A percentile compares a stretch with the other conserved stretches of the same genome.
Evolutionary conservation across 2,329 filamentous ascomycete species (phyloP).

Genomic region (Aspergillus thermomutatus): DNA sequence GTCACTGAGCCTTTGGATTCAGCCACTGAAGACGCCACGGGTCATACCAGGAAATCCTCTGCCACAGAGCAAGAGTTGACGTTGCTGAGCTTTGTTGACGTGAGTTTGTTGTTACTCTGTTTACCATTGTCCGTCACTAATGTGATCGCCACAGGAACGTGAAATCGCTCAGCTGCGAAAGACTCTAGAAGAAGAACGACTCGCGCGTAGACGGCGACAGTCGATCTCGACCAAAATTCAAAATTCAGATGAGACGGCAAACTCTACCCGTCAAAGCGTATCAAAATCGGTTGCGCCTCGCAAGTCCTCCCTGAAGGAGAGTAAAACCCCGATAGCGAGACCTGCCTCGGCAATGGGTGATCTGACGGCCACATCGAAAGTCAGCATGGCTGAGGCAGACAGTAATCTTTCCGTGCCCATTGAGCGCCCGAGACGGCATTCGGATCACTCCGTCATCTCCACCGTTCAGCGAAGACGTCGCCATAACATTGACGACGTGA

Average conservation of each 20-base stretch:
- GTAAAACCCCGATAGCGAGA: conserved; percentile 34
- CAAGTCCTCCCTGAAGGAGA: conserved; percentile 55
- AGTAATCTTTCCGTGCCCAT: conserved; percentile 27
- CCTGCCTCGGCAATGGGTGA: conserved; percentile 36
- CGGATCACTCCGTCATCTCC: conserved; percentile 48
- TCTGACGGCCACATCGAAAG: conserved; percentile 29
- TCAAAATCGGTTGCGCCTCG: conserved; percentile 41
- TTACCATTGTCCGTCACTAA: neutral
- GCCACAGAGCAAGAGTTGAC: conserved; percentile 44
- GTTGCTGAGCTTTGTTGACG: conserved; percentile 54
- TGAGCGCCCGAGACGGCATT: conserved; percentile 36
- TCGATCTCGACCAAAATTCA: conserved; percentile 28
- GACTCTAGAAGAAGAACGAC: conserved; percentile 53
- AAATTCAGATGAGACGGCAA: conserved; percentile 38
- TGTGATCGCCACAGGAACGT: conserved; percentile 27
- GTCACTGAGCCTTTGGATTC: conserved; percentile 29
- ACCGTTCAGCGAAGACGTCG: conserved; percentile 50
- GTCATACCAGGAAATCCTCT: conserved; percentile 26
- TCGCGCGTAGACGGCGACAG: conserved; percentile 42
- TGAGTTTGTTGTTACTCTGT: conserved; percentile 18
- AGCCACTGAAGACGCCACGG: conserved; percentile 20
- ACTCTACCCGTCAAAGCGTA: conserved; percentile 36
- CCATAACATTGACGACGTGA: conserved; percentile 53
- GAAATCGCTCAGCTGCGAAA: conserved; percentile 54
- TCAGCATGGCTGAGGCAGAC: conserved; percentile 25